Percentiles rank a stretch among this genome's conserved stretches.
phyloP scores from a whole-genome alignment of 1,284 basidiomycete species.

The Irpex lacteus region DNA sequence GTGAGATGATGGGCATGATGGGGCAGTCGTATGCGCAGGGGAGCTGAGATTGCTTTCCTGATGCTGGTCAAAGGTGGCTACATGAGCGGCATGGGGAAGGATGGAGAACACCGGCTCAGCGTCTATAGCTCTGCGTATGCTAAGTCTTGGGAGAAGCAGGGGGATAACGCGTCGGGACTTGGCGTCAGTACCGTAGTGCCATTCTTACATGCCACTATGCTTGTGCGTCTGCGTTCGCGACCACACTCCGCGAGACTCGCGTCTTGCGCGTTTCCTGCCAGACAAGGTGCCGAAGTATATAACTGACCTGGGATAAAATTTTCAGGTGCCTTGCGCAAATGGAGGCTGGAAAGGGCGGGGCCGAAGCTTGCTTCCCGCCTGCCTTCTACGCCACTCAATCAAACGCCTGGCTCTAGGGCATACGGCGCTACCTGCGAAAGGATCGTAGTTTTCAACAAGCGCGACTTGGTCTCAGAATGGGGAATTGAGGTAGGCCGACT shows the following conservation, averaged over 20 bases:
- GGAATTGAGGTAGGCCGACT: slow-evolving; percentile 70
- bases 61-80: background rate
- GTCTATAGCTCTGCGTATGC: background rate
- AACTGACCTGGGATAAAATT: background rate
- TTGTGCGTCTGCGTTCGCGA: too few relatives aligned
- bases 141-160: background rate
- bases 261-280: background rate
- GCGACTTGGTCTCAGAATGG: slow-evolving; percentile 85
- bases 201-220: background rate
- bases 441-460: slow-evolving; percentile 91
- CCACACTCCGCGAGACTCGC: too few relatives aligned
- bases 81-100: background rate
- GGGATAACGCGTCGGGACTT: background rate
- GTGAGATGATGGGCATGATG: background rate
- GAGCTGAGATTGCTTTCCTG: background rate
- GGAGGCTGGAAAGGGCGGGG: slow-evolving; percentile 56
- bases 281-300: background rate
- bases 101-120: background rate
- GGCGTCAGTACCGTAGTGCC: background rate
- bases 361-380: slow-evolving; percentile 22
- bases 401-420: background rate
- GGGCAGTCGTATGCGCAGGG: background rate
- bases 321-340: slow-evolving; percentile 59
- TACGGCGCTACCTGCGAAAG: slow-evolving; percentile 62
- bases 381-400: background rate